phyloP scores from a whole-genome alignment of 2,329 filamentous ascomycete species.

The Fusarium sp. region DNA sequence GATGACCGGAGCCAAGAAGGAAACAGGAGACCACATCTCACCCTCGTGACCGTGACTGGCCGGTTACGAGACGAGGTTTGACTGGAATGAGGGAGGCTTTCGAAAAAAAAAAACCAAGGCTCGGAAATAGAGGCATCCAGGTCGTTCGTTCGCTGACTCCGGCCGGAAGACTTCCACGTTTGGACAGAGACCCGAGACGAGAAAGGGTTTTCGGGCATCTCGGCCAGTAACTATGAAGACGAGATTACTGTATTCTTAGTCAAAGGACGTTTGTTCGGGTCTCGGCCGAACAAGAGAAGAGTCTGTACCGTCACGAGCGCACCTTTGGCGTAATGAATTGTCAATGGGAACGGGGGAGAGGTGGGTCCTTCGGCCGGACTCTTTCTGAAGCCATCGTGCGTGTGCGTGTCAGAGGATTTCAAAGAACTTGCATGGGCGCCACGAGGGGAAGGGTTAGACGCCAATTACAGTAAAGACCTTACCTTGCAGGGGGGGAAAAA shows the following conservation, averaged over 20 bases:
- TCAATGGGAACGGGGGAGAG: neutral
- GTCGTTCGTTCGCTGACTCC: neutral
- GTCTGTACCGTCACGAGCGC: conserved; percentile 22
- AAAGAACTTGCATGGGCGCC: neutral
- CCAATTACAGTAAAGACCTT: conserved; percentile 9
- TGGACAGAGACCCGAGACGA: neutral
- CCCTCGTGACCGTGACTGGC: neutral
- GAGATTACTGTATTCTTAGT: neutral
- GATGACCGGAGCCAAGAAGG: neutral
- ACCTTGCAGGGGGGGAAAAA: conserved; percentile 1
- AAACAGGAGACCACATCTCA: conserved; percentile 1
- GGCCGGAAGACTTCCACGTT: neutral
- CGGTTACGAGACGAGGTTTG: neutral
- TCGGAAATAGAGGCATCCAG: neutral
- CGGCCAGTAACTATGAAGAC: neutral
- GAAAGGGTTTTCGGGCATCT: neutral
- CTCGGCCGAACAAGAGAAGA: conserved; percentile 23
- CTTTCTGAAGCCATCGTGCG: conserved; percentile 9
- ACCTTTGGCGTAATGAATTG: conserved; percentile 16
- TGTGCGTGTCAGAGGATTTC: neutral
- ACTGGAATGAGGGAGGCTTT: conserved; percentile 15
- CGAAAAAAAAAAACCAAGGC: conserved; percentile 5
- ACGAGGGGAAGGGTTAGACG: neutral
- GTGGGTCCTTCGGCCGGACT: conserved; percentile 10
- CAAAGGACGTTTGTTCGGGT: neutral